These are phyloP conservation scores for Cryphonectria radicalis DNA, from an alignment of 2,329 filamentous ascomycete genomes.

Conservation along the genomic window DNA sequence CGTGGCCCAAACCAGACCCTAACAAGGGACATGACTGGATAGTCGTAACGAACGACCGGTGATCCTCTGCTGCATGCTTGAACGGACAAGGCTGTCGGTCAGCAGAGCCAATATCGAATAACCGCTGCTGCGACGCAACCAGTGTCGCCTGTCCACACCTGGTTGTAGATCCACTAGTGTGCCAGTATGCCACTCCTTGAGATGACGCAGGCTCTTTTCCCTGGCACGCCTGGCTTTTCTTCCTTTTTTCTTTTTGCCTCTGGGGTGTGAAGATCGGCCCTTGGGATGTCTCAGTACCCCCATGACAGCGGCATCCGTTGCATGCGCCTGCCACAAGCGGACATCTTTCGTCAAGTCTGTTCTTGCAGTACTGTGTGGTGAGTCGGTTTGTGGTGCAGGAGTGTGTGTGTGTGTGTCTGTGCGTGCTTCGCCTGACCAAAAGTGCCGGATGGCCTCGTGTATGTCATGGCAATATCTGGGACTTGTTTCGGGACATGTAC, in stretches of 20 bases:
- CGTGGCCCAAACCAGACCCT: background rate
- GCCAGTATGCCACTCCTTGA: slow-evolving; percentile 13
- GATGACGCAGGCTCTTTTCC: slow-evolving; percentile 9
- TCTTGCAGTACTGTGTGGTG: background rate
- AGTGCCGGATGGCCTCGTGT: slow-evolving; percentile 10
- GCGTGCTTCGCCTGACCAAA: slow-evolving; percentile 15
- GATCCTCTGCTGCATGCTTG: slow-evolving; percentile 25
- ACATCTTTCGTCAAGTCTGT: background rate
- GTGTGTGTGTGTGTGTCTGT: background rate
- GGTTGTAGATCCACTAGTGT: slow-evolving; percentile 7
- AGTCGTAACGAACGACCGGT: slow-evolving; percentile 23
- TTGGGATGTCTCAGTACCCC: background rate
- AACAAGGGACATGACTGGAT: slow-evolving; percentile 15
- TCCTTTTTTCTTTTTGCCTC: background rate
- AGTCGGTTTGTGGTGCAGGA: background rate
- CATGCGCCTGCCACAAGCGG: background rate
- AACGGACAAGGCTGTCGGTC: slow-evolving; percentile 19
- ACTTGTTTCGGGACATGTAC: slow-evolving; percentile 22
- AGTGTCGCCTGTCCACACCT: background rate
- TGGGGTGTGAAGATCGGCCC: slow-evolving; percentile 5
- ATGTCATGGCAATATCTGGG: slow-evolving; percentile 17
- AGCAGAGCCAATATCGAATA: slow-evolving; percentile 8
- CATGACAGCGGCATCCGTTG: slow-evolving; percentile 1
- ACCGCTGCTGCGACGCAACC: slow-evolving; percentile 4
- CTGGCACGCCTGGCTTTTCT: background rate